Conservation (phyloP, 2,329 filamentous ascomycete species). For the Pseudopyricularia javanii region DNA sequence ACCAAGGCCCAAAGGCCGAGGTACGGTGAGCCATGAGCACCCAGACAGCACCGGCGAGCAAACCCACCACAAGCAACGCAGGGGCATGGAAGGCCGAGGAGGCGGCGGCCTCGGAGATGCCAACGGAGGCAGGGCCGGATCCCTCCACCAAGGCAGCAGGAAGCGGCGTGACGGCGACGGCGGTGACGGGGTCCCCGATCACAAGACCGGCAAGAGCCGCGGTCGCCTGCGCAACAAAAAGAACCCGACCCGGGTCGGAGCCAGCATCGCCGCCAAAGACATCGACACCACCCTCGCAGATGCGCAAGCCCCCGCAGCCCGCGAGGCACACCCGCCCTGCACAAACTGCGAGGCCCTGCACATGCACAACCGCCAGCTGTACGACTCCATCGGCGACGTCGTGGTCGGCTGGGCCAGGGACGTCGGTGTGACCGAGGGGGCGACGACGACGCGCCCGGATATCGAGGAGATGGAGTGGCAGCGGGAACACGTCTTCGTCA, state of each 20-base stretch:
- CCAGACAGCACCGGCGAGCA: background rate
- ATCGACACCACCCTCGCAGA: background rate
- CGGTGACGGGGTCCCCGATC: background rate
- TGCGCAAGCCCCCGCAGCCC: background rate
- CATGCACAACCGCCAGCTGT: background rate
- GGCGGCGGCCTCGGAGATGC: background rate
- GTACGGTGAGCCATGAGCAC: background rate
- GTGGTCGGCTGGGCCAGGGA: background rate
- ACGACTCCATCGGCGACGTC: background rate
- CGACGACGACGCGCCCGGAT: background rate
- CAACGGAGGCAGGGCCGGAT: background rate
- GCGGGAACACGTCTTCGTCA: background rate
- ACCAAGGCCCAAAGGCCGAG: background rate
- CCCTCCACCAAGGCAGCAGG: background rate
- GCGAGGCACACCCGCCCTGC: background rate
- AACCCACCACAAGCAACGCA: background rate
- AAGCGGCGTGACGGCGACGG: background rate
- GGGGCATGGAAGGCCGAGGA: background rate
- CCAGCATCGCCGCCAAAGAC: no score
- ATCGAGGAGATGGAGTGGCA: slow-evolving; percentile 1
- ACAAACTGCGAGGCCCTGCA: background rate
- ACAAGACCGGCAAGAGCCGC: background rate
- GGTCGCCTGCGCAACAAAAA: background rate
- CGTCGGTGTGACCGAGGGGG: background rate
- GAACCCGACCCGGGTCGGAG: background rate